phyloP scores from a whole-genome alignment of 306 rosid species.

The Astragalus glycyphyllos region DNA sequence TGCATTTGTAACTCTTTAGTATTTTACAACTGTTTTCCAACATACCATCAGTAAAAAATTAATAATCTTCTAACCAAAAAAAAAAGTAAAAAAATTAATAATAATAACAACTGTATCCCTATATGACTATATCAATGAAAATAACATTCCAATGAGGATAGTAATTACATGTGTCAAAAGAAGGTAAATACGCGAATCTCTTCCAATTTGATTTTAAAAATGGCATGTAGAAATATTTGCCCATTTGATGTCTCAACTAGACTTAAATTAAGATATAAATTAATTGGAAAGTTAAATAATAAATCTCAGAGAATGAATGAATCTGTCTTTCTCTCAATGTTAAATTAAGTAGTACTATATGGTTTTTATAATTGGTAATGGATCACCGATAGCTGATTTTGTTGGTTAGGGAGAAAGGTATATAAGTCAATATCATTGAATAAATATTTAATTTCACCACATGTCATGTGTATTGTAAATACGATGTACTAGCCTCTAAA shows the following conservation, averaged over 20 bases:
- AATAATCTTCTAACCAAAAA: not conserved
- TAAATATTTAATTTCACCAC: constrained; percentile 41
- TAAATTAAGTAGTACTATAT: constrained; percentile 4
- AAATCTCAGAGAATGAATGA: constrained; percentile 42
- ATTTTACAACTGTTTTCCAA: constrained; percentile 35
- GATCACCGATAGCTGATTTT: constrained; percentile 45
- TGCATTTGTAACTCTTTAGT: too few species aligned
- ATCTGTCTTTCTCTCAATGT: constrained; percentile 38
- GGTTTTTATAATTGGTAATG: constrained; percentile 14
- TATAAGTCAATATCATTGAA: constrained; percentile 40
- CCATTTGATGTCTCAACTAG: constrained; percentile 46
- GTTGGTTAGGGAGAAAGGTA: constrained; percentile 46
- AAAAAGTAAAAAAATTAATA: too few species aligned
- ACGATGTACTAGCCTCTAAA: constrained; percentile 49
- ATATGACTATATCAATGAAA: constrained; percentile 28
- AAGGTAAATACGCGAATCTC: constrained; percentile 31
- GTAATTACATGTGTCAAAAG: constrained; percentile 47
- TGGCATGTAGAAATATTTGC: not conserved
- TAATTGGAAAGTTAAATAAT: constrained; percentile 21
- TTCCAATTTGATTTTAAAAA: constrained; percentile 16
- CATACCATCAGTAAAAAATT: not conserved
- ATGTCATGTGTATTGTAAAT: constrained; percentile 42
- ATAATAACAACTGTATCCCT: constrained; percentile 39
- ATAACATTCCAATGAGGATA: constrained; percentile 14
- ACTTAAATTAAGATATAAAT: constrained; percentile 27